Evolutionary conservation across 116 monocot genomes (phyloP).

Genomic region (Dioscorea cayenensis): DNA sequence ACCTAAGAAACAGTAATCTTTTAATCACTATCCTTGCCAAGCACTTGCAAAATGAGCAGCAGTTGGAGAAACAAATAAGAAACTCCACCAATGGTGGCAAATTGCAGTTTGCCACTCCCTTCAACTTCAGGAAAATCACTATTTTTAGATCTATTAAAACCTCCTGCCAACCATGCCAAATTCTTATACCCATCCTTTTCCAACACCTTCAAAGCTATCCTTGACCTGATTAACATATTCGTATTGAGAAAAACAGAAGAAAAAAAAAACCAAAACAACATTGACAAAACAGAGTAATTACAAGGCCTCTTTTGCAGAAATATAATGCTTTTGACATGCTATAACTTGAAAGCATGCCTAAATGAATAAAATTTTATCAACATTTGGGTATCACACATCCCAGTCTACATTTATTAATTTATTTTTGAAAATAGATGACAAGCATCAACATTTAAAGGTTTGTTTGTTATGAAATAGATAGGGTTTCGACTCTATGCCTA

Average conservation of each 20-base stretch:
- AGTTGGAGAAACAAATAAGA: slow-evolving; percentile 76
- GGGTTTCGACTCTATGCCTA: too few relatives aligned
- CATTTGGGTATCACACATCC: too few relatives aligned
- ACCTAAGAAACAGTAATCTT: too few relatives aligned
- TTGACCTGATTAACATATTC: slow-evolving; percentile 38
- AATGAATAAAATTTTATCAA: too few relatives aligned
- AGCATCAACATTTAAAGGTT: too few relatives aligned
- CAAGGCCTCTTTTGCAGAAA: too few relatives aligned
- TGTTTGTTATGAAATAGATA: too few relatives aligned
- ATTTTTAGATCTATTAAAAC: slow-evolving; percentile 48
- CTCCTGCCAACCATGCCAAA: slow-evolving; percentile 80
- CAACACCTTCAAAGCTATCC: slow-evolving; percentile 58
- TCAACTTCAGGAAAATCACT: slow-evolving; percentile 51
- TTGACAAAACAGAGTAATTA: too few relatives aligned
- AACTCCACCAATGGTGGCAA: slow-evolving; percentile 76
- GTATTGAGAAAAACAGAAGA: neutral
- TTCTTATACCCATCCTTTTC: slow-evolving; percentile 65
- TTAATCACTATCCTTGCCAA: slow-evolving; percentile 13
- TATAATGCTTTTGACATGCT: neutral
- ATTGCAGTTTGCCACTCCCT: slow-evolving; percentile 61
- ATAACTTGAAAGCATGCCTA: neutral
- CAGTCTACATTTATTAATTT: too few relatives aligned
- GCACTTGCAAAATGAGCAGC: slow-evolving; percentile 42
- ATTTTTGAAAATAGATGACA: too few relatives aligned
- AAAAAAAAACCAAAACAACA: too few relatives aligned